These are phyloP conservation scores for Lodderomyces jiufengensis DNA, from an alignment of 1,139 yeast species.

Conservation along the genomic window DNA sequence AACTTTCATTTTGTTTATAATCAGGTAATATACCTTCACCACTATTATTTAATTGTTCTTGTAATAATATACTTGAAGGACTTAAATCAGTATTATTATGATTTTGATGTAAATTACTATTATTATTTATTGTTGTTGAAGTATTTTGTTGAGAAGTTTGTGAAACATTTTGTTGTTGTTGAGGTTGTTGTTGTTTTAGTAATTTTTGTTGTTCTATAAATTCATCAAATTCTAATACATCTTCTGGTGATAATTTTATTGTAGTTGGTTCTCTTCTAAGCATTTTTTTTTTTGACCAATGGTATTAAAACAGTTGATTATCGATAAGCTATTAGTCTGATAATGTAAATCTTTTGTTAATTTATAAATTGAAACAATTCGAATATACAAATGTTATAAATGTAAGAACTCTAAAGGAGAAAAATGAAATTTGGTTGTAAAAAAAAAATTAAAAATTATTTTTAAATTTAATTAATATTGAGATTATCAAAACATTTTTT, in stretches of 20 bases:
- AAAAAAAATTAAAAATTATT: too few species aligned
- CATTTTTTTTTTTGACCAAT: conserved; percentile 39
- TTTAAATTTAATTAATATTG: too few species aligned
- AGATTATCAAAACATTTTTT: too few species aligned
- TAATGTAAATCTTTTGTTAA: too few species aligned
- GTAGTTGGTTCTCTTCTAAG: conserved; percentile 63
- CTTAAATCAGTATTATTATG: conserved; percentile 6
- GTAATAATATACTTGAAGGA: conserved; percentile 12
- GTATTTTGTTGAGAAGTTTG: conserved; percentile 1
- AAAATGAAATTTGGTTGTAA: too few species aligned
- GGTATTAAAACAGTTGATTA: too few species aligned
- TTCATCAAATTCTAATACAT: conserved; percentile 60
- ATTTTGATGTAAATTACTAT: not conserved
- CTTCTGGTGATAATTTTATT: conserved; percentile 63
- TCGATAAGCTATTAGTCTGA: too few species aligned
- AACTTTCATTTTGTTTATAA: conserved; percentile 9
- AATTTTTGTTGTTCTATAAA: conserved; percentile 13
- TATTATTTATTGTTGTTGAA: not conserved
- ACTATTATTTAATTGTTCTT: conserved; percentile 17
- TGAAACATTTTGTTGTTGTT: conserved; percentile 5
- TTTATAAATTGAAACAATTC: too few species aligned
- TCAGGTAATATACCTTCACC: conserved; percentile 11
- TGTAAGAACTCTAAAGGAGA: too few species aligned
- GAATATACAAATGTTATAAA: too few species aligned
- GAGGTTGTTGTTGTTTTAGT: conserved; percentile 10